Percentiles rank a stretch among this genome's conserved stretches.
Evolutionary conservation across 2,329 filamentous ascomycete species (phyloP).

Genomic region (Aureobasidium sp.): DNA sequence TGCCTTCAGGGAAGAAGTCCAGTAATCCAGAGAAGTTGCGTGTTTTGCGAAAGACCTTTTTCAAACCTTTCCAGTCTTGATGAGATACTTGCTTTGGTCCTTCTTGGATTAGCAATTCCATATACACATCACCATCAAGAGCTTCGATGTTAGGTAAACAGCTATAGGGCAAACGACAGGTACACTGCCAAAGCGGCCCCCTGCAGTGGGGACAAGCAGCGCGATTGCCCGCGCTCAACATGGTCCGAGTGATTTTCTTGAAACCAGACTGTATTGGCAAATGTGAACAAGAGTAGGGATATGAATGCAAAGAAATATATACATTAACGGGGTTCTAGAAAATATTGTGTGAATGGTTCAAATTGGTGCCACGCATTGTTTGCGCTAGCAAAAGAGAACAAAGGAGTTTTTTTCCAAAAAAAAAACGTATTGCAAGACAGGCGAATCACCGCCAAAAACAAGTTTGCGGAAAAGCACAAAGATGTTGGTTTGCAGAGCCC

Average conservation of each 20-base stretch:
- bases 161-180: not conserved
- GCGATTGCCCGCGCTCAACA: not conserved
- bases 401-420: not conserved
- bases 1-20: no score
- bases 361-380: not conserved
- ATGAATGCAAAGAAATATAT: not conserved
- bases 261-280: no score
- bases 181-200: not conserved
- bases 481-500: not conserved
- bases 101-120: no score
- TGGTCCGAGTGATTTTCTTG: no score
- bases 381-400: not conserved
- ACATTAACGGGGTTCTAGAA: not conserved
- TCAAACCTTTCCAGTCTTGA: not conserved
- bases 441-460: not conserved
- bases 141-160: not conserved
- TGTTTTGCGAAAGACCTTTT: no score
- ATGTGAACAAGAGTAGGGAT: not conserved
- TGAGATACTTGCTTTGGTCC: not conserved
- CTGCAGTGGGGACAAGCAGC: not conserved
- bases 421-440: not conserved
- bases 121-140: not conserved
- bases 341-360: not conserved
- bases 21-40: no score
- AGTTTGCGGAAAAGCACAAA: not conserved